phyloP scores from a whole-genome alignment of 2,329 filamentous ascomycete genomes.

The Cucurbitaria berberidis region DNA sequence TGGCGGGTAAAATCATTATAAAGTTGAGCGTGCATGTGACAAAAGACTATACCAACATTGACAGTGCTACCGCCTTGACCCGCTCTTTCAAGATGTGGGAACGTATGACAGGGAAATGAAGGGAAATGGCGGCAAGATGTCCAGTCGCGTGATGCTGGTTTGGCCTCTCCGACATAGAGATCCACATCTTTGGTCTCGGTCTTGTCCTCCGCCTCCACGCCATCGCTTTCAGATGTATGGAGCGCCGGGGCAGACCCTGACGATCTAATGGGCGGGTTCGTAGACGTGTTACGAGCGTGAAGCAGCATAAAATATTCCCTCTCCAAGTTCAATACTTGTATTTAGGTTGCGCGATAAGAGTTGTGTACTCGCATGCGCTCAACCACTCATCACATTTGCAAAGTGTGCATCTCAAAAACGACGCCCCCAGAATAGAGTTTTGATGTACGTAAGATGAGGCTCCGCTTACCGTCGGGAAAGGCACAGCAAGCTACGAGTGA shows the following conservation, averaged over 20 bases:
- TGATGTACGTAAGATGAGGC: not conserved
- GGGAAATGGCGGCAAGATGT: too few species aligned
- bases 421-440: constrained; percentile 3
- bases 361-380: not conserved
- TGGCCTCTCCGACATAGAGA: too few species aligned
- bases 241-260: not conserved
- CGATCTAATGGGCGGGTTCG: not conserved
- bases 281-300: not conserved
- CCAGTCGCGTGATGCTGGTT: too few species aligned
- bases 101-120: too few species aligned
- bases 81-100: too few species aligned
- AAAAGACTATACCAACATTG: too few species aligned
- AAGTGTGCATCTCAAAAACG: not conserved
- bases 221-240: not conserved
- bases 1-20: too few species aligned
- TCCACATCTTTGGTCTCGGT: too few species aligned
- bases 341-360: not conserved
- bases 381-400: not conserved
- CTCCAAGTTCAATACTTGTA: not conserved
- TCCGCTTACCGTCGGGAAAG: constrained; percentile 11
- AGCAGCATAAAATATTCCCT: not conserved
- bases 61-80: too few species aligned
- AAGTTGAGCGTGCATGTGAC: too few species aligned
- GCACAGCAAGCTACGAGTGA: not conserved
- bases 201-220: not conserved